These are phyloP conservation scores for Avicennia marina DNA, from an alignment of 257 asterid genomes.

Conservation along the genomic window DNA sequence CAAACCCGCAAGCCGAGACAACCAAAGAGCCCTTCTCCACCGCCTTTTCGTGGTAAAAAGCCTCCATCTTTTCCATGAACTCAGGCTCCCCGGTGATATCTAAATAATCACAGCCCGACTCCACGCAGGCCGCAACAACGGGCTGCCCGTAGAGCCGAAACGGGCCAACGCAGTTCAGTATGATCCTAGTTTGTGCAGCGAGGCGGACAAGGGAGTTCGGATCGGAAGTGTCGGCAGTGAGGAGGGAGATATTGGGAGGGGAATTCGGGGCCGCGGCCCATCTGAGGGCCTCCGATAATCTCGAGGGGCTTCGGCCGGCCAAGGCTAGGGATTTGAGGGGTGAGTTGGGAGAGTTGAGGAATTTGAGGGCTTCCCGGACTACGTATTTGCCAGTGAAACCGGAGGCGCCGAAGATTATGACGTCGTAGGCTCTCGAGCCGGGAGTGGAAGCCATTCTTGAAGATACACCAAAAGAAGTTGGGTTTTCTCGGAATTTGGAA, in stretches of 20 bases:
- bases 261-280: conserved; percentile 60
- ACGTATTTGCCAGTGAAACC: conserved; percentile 93
- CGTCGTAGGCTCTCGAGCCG: conserved; percentile 45
- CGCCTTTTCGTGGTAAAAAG: conserved; percentile 51
- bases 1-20: conserved; percentile 84
- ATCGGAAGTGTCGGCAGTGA: conserved; percentile 71
- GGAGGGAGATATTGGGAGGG: conserved; percentile 58
- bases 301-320: conserved; percentile 69
- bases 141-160: conserved; percentile 77
- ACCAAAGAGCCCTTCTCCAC: conserved; percentile 59
- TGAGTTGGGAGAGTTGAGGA: conserved; percentile 61
- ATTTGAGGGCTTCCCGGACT: conserved; percentile 78
- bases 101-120: conserved; percentile 69
- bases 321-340: conserved; percentile 65
- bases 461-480: too few relatives aligned
- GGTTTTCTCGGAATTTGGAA: too few relatives aligned
- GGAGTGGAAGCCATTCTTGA: too few relatives aligned
- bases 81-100: conserved; percentile 91
- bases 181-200: conserved; percentile 54
- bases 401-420: conserved; percentile 76
- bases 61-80: conserved; percentile 88
- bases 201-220: conserved; percentile 48
- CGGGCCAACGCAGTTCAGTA: conserved; percentile 83
- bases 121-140: conserved; percentile 79
- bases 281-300: conserved; percentile 55